Evolutionary conservation across 176 grass and related monocot species (phyloP), one percentile per base, ranked within the genome.

Genomic region (Hordeum vulgare): DNA sequence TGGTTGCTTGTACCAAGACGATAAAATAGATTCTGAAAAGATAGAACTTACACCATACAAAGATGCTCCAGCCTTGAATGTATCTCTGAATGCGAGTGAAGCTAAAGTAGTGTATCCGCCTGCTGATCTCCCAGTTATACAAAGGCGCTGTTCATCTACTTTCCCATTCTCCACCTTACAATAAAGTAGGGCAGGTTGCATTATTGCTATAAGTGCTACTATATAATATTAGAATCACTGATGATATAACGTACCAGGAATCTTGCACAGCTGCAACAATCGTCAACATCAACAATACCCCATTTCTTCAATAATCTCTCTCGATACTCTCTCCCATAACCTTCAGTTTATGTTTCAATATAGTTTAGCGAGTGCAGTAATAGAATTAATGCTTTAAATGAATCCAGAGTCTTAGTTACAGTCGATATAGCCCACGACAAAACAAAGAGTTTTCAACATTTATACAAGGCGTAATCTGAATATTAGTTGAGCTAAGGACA

Each of bases 51-150:
- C 96, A 85, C 96, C 96, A 92, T 93, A 98, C 85, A 88, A 78
- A 83, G 96, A 98, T 90, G 93, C 93, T 70, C 96, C 93, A n/a
- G 93, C 96, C 75, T 95, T 98, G 78, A 98, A 98, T 29, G 87
- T 91, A 73, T 98, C 90, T 76, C 74, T 85, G 83, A 98, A 98
- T 72, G 96, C 89, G 60, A 98, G 91, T 18, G 80, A 87, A 88
- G 96, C 91, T 90, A 98, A 88, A 31, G 93, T 98, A 64, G 91
- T 95, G 89, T 95, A 95, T 61, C 96, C 96, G 47, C 96, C 96
- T 76, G 93, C 96, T 27, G 96, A 98, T 84, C 89, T 87, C 28
- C 89, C 96, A 77, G 86, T 98, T 81, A 95, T 94, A 80, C 96
- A 98, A 76, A 98, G 96, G 25, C 96, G 85, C 61, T 89, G 76